phyloP scores from a whole-genome alignment of 345 rosid genomes.

The Euphorbia lathyris region DNA sequence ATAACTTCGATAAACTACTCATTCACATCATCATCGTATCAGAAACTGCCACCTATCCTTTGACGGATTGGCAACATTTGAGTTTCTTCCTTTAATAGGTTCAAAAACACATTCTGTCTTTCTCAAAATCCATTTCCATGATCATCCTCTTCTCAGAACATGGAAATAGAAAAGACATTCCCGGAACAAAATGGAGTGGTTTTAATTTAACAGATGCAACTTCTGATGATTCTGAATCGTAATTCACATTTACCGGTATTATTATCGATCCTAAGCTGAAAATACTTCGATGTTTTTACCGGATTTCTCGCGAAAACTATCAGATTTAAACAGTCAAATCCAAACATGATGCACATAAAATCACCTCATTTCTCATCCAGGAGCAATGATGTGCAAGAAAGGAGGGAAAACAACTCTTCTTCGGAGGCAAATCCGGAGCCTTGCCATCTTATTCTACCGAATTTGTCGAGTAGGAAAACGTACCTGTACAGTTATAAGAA shows the following conservation, averaged over 20 bases:
- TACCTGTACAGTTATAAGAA: conserved; percentile 41
- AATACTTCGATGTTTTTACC: not conserved
- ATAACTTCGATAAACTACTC: too few relatives aligned
- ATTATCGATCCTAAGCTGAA: not conserved
- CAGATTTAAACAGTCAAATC: not conserved
- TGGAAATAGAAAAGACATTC: too few relatives aligned
- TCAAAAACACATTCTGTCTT: too few relatives aligned
- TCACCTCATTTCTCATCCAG: conserved; percentile 52
- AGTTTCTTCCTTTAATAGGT: too few relatives aligned
- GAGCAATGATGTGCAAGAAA: conserved; percentile 68
- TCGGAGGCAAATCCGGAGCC: conserved; percentile 72
- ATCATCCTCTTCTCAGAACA: too few relatives aligned
- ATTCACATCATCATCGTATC: too few relatives aligned
- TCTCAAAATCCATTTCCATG: too few relatives aligned
- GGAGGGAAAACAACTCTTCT: conserved; percentile 71
- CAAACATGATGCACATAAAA: not conserved
- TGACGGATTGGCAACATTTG: too few relatives aligned
- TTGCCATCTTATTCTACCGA: conserved; percentile 91
- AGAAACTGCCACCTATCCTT: too few relatives aligned
- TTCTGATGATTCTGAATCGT: too few relatives aligned
- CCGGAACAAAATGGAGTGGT: too few relatives aligned
- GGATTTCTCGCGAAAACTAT: not conserved
- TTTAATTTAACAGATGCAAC: too few relatives aligned
- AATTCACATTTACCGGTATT: not conserved
- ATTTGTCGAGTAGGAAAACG: conserved; percentile 61